These are phyloP conservation scores for Aquilaria sinensis DNA, from an alignment of 345 rosid genomes.

Conservation along the genomic window DNA sequence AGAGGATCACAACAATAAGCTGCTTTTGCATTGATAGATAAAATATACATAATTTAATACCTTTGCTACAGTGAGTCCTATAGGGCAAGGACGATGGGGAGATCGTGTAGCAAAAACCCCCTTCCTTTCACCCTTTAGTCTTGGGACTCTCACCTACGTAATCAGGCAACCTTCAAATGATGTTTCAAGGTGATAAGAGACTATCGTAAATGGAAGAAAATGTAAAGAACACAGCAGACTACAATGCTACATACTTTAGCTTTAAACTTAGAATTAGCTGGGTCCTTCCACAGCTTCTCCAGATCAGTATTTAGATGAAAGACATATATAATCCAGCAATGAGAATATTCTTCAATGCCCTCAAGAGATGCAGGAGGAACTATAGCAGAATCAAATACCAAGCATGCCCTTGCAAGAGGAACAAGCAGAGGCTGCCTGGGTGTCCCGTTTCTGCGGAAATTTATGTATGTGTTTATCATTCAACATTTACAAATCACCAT, in stretches of 20 bases:
- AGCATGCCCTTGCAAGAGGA: conserved; percentile 76
- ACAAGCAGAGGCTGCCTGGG: conserved; percentile 92
- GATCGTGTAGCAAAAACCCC: conserved; percentile 92
- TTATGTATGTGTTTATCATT: conserved; percentile 2
- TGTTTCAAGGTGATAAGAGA: conserved; percentile 17
- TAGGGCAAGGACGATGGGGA: conserved; percentile 92
- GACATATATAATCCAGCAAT: conserved; percentile 88
- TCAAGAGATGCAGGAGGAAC: conserved; percentile 96
- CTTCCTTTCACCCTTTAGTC: conserved; percentile 66
- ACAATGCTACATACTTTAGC: conserved; percentile 49
- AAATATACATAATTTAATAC: conserved; percentile 23
- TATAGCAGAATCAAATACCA: conserved; percentile 56
- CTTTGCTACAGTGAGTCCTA: conserved; percentile 93
- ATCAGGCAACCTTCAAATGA: conserved; percentile 21
- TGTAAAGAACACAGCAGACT: not conserved
- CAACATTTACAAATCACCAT: not conserved
- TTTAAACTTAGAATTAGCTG: conserved; percentile 83
- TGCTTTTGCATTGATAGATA: too few relatives aligned
- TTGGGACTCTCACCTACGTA: conserved; percentile 90
- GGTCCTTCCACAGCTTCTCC: conserved; percentile 87
- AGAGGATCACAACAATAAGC: too few relatives aligned
- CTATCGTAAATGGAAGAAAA: conserved; percentile 6
- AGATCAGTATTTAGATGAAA: conserved; percentile 92
- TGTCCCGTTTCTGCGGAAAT: conserved; percentile 66
- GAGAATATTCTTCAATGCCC: conserved; percentile 81